phyloP scores from a whole-genome alignment of 2,329 filamentous ascomycete genomes.

The Cytospora schulzeri region DNA sequence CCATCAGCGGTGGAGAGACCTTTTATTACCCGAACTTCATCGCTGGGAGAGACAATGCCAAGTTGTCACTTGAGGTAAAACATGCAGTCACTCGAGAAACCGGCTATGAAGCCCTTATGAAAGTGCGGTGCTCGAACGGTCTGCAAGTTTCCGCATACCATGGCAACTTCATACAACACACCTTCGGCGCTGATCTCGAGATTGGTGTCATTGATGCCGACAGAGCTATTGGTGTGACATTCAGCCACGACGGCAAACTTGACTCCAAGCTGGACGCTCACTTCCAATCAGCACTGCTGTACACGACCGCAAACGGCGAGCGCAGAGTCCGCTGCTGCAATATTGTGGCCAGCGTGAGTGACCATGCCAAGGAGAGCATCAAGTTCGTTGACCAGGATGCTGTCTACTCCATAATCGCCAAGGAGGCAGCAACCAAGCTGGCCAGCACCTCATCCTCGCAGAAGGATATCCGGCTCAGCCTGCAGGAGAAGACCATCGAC shows the following conservation, averaged over 20 bases:
- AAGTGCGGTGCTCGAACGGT: slow-evolving; percentile 96
- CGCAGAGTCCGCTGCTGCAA: slow-evolving; percentile 91
- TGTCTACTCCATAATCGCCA: slow-evolving; percentile 83
- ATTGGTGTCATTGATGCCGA: slow-evolving; percentile 91
- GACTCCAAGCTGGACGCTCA: slow-evolving; percentile 95
- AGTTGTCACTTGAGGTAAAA: slow-evolving; percentile 80
- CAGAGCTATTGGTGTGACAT: slow-evolving; percentile 88
- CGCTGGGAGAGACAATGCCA: slow-evolving; percentile 79
- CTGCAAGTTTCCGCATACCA: slow-evolving; percentile 93
- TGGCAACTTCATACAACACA: slow-evolving; percentile 95
- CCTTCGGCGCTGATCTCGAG: slow-evolving; percentile 91
- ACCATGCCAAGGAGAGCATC: slow-evolving; percentile 80
- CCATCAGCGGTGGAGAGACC: slow-evolving; percentile 89
- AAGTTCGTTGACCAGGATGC: slow-evolving; percentile 96
- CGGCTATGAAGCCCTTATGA: slow-evolving; percentile 95
- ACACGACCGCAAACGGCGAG: slow-evolving; percentile 88
- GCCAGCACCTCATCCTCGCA: slow-evolving; percentile 68
- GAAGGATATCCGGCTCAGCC: slow-evolving; percentile 79
- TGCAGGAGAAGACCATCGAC: slow-evolving; percentile 92
- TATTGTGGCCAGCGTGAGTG: slow-evolving; percentile 87
- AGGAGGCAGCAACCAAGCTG: slow-evolving; percentile 89
- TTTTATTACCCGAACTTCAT: slow-evolving; percentile 99
- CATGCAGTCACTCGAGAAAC: slow-evolving; percentile 88
- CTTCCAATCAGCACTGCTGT: slow-evolving; percentile 93
- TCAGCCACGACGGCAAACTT: slow-evolving; percentile 96